Evolutionary conservation across 805 yeast genomes (phyloP).

Genomic region (Candida vartiovaarae): DNA sequence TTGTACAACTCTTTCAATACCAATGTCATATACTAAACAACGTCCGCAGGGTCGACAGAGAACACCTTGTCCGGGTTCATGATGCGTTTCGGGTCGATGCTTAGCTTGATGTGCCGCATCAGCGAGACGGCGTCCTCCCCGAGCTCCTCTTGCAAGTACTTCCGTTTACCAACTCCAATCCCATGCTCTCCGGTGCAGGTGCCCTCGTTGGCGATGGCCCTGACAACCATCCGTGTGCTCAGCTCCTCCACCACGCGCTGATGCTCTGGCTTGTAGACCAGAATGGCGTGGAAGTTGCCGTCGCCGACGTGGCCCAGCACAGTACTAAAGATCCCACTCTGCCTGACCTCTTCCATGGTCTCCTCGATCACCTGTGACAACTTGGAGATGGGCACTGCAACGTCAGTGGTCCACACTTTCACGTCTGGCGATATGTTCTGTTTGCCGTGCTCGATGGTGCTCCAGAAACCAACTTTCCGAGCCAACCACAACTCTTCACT

Average conservation of each 20-base stretch:
- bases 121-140: slow-evolving; percentile 58
- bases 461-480: slow-evolving; percentile 61
- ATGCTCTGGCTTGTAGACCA: slow-evolving; percentile 50
- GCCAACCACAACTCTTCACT: slow-evolving; percentile 66
- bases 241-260: slow-evolving; percentile 39
- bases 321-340: slow-evolving; percentile 45
- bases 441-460: slow-evolving; percentile 57
- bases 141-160: slow-evolving; percentile 50
- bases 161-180: slow-evolving; percentile 67
- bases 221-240: slow-evolving; percentile 50
- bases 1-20: too few species aligned
- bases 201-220: slow-evolving; percentile 66
- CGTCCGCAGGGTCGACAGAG: slow-evolving; percentile 45
- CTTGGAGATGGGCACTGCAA: slow-evolving; percentile 69
- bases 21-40: too few species aligned
- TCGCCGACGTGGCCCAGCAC: slow-evolving; percentile 58
- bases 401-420: slow-evolving; percentile 70
- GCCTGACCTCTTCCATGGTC: slow-evolving; percentile 50
- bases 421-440: slow-evolving; percentile 35
- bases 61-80: slow-evolving; percentile 77
- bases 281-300: slow-evolving; percentile 40
- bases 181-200: slow-evolving; percentile 87
- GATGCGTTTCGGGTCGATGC: slow-evolving; percentile 65
- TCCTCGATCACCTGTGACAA: slow-evolving; percentile 54
- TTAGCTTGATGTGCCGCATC: slow-evolving; percentile 66